Evolutionary conservation across 2,329 filamentous ascomycete genomes (phyloP).

Genomic region (Phialophora expanda): DNA sequence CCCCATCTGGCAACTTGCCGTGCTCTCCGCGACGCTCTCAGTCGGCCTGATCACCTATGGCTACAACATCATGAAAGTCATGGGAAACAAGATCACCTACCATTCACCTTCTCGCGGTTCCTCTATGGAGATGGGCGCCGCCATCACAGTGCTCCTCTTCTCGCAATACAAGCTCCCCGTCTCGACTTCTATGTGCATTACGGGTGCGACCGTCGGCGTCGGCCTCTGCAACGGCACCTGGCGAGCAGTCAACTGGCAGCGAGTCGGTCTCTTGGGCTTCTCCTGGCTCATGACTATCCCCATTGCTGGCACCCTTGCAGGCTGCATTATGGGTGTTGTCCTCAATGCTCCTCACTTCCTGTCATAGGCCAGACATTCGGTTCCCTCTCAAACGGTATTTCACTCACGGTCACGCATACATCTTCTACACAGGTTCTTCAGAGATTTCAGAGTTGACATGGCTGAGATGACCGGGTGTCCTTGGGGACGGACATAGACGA

Average conservation of each 20-base stretch:
- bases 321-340: slow-evolving; percentile 58
- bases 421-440: background rate
- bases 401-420: background rate
- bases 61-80: slow-evolving; percentile 86
- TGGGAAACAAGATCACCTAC: slow-evolving; percentile 81
- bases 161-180: slow-evolving; percentile 77
- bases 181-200: slow-evolving; percentile 80
- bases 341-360: slow-evolving; percentile 66
- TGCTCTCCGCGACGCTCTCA: slow-evolving; percentile 67
- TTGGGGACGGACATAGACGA: background rate
- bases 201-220: slow-evolving; percentile 77
- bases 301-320: slow-evolving; percentile 63
- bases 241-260: slow-evolving; percentile 77
- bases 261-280: slow-evolving; percentile 69
- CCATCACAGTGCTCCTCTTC: slow-evolving; percentile 76
- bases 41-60: slow-evolving; percentile 74
- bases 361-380: background rate
- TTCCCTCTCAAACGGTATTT: background rate
- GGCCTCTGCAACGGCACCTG: slow-evolving; percentile 75
- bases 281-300: slow-evolving; percentile 72
- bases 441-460: background rate
- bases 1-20: slow-evolving; percentile 76
- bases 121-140: slow-evolving; percentile 81
- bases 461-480: background rate
- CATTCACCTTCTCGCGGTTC: slow-evolving; percentile 64